These are phyloP conservation scores for Solanum chilense DNA, from an alignment of 257 asterid genomes.

Conservation along the genomic window DNA sequence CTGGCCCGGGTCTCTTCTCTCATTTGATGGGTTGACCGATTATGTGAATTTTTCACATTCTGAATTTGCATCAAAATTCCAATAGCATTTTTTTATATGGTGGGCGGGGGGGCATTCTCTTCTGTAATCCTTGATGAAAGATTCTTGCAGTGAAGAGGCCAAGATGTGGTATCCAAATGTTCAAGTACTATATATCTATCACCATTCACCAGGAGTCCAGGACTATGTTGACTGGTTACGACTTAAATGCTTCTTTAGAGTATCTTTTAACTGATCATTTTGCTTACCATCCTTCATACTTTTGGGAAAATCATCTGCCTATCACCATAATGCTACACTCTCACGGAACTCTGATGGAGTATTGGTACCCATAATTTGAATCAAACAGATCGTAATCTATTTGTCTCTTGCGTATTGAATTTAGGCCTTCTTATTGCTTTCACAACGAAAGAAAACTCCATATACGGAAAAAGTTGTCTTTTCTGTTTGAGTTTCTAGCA, in stretches of 20 bases:
- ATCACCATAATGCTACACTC: background rate
- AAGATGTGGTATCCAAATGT: background rate
- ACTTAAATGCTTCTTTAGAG: background rate
- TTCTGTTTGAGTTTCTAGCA: background rate
- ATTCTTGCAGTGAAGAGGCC: background rate
- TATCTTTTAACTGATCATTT: background rate
- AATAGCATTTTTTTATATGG: background rate
- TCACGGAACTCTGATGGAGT: background rate
- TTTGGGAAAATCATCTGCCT: background rate
- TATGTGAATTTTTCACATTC: background rate
- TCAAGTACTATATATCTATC: background rate
- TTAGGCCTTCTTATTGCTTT: background rate
- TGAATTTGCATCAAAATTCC: background rate
- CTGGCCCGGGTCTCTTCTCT: background rate
- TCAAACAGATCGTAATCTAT: background rate
- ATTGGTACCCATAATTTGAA: background rate
- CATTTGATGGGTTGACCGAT: background rate
- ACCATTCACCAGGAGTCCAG: background rate
- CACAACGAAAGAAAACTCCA: background rate
- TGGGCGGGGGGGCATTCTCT: background rate
- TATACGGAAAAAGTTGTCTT: background rate
- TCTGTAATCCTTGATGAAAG: background rate
- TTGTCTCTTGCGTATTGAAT: background rate
- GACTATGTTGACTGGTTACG: background rate
- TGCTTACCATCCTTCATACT: background rate